These are phyloP conservation scores for Pneumocystis jirovecii DNA, from an alignment of 1,139 yeast genomes.

Conservation along the genomic window DNA sequence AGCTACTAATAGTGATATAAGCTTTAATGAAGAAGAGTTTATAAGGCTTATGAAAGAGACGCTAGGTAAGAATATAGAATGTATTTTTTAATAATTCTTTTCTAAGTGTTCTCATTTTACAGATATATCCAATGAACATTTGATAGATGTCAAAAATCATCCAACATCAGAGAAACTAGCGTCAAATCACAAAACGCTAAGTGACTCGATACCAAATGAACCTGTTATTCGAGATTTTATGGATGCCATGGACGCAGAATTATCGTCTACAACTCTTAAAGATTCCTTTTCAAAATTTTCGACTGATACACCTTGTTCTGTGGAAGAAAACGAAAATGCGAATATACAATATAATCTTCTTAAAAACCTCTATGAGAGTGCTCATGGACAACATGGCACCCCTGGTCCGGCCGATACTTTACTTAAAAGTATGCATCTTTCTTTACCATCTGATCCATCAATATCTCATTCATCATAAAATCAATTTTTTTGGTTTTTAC, in stretches of 20 bases:
- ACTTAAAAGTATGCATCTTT: not conserved
- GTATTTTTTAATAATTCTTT: conserved; percentile 7
- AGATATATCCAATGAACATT: conserved; percentile 14
- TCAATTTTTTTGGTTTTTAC: not conserved
- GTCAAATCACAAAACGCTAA: not conserved
- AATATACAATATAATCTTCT: not conserved
- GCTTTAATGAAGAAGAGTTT: conserved; percentile 48
- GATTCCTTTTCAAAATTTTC: not conserved
- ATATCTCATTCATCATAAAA: not conserved
- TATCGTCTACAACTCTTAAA: conserved; percentile 1
- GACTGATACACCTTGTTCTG: not conserved
- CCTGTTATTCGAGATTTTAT: conserved; percentile 14
- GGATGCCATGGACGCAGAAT: conserved; percentile 15
- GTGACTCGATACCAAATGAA: not conserved
- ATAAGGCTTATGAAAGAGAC: conserved; percentile 45
- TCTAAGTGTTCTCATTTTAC: conserved; percentile 4
- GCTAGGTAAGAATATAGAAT: conserved; percentile 20
- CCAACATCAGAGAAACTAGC: conserved; percentile 3
- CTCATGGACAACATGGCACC: not conserved
- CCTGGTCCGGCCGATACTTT: not conserved
- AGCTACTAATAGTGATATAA: conserved; percentile 22
- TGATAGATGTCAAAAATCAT: conserved; percentile 17
- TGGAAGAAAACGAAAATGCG: not conserved
- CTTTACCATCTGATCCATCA: not conserved
- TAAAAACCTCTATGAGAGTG: not conserved